Conservation (phyloP, 257 asterid genomes). For the Solanum verrucosum region DNA sequence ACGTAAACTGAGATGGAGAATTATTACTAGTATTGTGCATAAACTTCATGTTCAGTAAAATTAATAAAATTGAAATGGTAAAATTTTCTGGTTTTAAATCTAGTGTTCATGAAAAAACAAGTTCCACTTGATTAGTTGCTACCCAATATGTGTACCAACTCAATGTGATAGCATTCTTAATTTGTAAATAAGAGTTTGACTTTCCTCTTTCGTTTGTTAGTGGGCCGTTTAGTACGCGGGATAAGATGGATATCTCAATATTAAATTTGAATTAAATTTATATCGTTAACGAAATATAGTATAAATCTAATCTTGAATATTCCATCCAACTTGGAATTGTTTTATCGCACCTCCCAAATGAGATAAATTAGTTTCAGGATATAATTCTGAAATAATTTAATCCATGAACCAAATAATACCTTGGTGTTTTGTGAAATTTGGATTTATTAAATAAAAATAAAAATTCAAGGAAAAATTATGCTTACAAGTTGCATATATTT, state of each 20-base stretch:
- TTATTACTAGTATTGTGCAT: not conserved
- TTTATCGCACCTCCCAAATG: not conserved
- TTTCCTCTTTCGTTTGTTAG: not conserved
- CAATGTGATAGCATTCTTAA: not conserved
- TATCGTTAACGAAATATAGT: fast-evolving
- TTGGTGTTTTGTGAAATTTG: not conserved
- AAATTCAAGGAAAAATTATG: not conserved
- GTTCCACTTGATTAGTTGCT: not conserved
- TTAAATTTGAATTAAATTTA: no score
- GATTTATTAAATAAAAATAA: not conserved
- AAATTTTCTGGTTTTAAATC: not conserved
- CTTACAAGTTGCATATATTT: not conserved
- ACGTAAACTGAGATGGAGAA: not conserved
- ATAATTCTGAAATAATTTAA: no score
- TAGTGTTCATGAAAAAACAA: not conserved
- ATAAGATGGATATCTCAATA: no score
- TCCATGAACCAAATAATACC: no score
- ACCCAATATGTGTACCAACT: not conserved
- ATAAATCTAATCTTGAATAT: not conserved
- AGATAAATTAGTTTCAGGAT: no score
- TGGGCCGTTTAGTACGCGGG: not conserved
- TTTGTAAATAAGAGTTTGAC: not conserved
- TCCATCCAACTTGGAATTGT: not conserved
- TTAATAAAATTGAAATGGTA: not conserved
- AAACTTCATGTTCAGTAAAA: not conserved